Base-by-base conservation (phyloP, 2,329 filamentous ascomycete species). In the Arthrobotrys musiformis region DNA sequence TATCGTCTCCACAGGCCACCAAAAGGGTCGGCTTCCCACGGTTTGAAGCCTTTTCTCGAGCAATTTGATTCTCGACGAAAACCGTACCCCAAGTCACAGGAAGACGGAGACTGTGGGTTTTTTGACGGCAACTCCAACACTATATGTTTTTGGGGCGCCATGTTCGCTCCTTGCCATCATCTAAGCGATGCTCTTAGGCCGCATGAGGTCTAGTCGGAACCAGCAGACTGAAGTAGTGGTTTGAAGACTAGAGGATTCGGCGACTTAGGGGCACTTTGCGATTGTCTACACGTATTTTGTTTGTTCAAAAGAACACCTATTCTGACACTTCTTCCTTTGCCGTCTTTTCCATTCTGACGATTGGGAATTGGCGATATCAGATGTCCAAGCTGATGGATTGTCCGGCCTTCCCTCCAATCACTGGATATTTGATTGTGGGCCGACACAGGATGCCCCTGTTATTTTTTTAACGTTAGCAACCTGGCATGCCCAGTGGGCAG, bases 381-480 rank as follows among this genome's bases (percentile, higher is more conserved):
- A 56, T 64, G 52, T 33, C 72, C 58, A 76, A 69, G 63, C 63
- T 48, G 63, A 56, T 66, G n/a, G 11, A 33, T 33, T 56, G 50
- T 56, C 15, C 24, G 30, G 11, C 22, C 52, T 63, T 63, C 22
- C 28, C 54, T 54, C 66, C 54, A 62, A 52, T 70, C 63, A 67
- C 24, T 50, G 48, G 52, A 48, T 52, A 44, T 62, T 74, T 66
- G 62, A 48, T n/a, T 54, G 64, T 58, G 42, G 48, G 58, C 40
- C 50, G 22, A 33, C 30, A 70, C 72, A 76, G 72, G 72, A 76
- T 76, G 37, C 63, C 69, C 64, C 72, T 76, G 64, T 64, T 61
- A 48, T 26, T 44, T 52, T 42, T 33, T 76, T 60, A 70, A 69
- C 58, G 48, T 70, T 66, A 56, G 28, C 48, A 67, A 62, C 56